Base-by-base conservation (phyloP, 164 flowering plant species). In the Annona cherimola region DNA sequence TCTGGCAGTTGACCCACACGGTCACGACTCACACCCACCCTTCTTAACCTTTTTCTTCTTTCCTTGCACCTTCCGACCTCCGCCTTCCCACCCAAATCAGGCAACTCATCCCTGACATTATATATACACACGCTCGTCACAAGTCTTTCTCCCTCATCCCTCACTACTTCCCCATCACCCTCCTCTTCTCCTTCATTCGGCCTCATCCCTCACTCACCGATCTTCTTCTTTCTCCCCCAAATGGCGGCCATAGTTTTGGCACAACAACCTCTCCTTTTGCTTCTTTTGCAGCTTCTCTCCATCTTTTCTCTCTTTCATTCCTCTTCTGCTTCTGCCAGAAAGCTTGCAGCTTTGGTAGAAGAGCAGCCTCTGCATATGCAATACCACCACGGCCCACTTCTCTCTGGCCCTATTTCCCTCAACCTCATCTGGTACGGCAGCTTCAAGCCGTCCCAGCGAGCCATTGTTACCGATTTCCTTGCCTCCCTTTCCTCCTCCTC, bases 361-460 rank as follows among this genome's bases (percentile, higher is more conserved):
- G 78, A 76, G 16, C 81, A 79, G 42, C 76, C 84, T 9, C 61
- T 69, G 45, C 72, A 66, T 3, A 54, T 87, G 45, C 54, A 73
- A 44, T 88, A 88, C 79, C 91, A 88, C 80, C 82, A 86, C 8
- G 91, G 91, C 42, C 77, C 84, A 57, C 87, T 88, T 42, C 84
- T 88, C 1, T 26, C 69, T 39, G 91, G 91, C 35, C 75, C 80
- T 57, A 78, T 84, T 74, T 73, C 89, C 44, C 35, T 88, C 63
- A 88, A 85, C 45, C 80, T 88, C 50, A 79, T 88, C 43, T 88
- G 88, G 88, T 88, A 88, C 63, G 92, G 92, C 3, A 79, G 80
- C 5, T 88, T 88, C 83, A 78, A 70, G n/a, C 80, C 88, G 8
- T 71, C 84, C 39, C 88, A 86, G 41, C 73, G 81, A 0, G 81